These are phyloP conservation scores for Stenocarpella maydis DNA, from an alignment of 2,329 filamentous ascomycete species.

Conservation along the genomic window DNA sequence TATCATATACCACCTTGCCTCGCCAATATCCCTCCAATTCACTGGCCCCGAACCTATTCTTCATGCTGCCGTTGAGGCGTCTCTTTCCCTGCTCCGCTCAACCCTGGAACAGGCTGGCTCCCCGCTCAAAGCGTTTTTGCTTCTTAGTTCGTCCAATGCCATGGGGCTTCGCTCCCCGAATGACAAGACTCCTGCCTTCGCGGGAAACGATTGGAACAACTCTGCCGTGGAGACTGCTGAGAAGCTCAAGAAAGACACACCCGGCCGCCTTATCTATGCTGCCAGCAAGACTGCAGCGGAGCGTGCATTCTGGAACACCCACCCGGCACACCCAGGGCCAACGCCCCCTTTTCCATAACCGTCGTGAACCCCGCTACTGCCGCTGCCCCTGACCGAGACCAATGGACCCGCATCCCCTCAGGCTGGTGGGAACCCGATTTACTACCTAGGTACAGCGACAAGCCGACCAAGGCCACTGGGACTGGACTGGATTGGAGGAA, in stretches of 20 bases:
- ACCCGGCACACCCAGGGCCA: slow-evolving; percentile 45
- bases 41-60: slow-evolving; percentile 36
- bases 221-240: slow-evolving; percentile 31
- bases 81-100: slow-evolving; percentile 14
- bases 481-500: slow-evolving; percentile 46
- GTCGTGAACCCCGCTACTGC: slow-evolving; percentile 48
- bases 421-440: slow-evolving; percentile 36
- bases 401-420: slow-evolving; percentile 43
- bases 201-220: slow-evolving; percentile 42
- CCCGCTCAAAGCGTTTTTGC: slow-evolving; percentile 40
- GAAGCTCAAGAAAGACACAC: slow-evolving; percentile 36
- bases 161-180: slow-evolving; percentile 26
- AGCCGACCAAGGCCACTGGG: slow-evolving; percentile 42
- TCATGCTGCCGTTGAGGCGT: slow-evolving; percentile 36
- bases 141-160: slow-evolving; percentile 39
- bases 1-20: slow-evolving; percentile 12
- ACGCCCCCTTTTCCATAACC: slow-evolving; percentile 46
- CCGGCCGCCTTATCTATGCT: slow-evolving; percentile 39
- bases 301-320: slow-evolving; percentile 46
- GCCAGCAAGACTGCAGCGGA: slow-evolving; percentile 46
- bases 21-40: slow-evolving; percentile 10
- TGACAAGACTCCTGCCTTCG: slow-evolving; percentile 31
- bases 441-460: slow-evolving; percentile 42
- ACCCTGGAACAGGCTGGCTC: slow-evolving; percentile 36
- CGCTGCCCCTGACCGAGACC: slow-evolving; percentile 35